phyloP scores from a whole-genome alignment of 352 stramenopile genomes.

The Elongisporangium anandrum region DNA sequence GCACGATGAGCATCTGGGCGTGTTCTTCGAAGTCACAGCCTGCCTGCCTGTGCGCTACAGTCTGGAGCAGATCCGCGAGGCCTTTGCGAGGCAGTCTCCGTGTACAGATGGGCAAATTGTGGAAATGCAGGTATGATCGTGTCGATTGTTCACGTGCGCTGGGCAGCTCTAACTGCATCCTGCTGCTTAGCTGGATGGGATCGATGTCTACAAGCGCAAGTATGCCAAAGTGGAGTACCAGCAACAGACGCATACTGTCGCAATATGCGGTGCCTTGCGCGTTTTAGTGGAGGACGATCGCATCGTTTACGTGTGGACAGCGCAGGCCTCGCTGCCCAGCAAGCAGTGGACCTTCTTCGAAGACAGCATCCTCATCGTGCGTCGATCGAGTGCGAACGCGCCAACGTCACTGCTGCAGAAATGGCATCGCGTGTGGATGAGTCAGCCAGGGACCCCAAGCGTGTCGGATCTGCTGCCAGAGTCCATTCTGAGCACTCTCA shows the following conservation, averaged over 20 bases:
- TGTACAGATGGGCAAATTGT: neutral
- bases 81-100: too few species aligned
- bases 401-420: neutral
- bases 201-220: neutral
- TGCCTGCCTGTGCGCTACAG: neutral
- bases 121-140: neutral
- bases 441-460: too few species aligned
- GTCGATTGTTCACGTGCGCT: too few species aligned
- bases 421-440: neutral
- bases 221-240: neutral
- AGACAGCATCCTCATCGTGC: too few species aligned
- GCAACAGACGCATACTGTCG: too few species aligned
- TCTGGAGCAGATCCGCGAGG: neutral
- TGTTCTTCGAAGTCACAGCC: neutral
- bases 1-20: neutral
- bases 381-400: neutral
- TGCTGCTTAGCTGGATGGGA: neutral
- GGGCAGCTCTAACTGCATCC: too few species aligned
- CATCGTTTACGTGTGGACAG: too few species aligned
- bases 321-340: too few species aligned
- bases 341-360: too few species aligned
- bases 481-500: neutral
- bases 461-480: neutral
- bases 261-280: too few species aligned
- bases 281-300: neutral